Percentiles rank a stretch among this genome's conserved stretches.
These are phyloP conservation scores for Aegilops longissima DNA, from an alignment of 176 grass and related monocot genomes.

Conservation along the genomic window DNA sequence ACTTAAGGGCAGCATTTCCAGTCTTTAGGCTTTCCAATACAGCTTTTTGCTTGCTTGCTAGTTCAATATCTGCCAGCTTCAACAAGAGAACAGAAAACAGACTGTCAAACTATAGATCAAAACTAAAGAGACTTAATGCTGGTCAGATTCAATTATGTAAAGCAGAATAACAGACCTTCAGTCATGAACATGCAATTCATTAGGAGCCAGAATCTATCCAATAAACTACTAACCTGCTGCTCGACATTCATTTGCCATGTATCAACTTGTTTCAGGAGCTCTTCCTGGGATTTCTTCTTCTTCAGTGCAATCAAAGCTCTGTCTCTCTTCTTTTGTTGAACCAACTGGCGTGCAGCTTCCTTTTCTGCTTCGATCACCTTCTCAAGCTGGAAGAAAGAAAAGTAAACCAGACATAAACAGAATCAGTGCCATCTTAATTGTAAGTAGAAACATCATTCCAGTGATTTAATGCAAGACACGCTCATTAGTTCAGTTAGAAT, in stretches of 20 bases:
- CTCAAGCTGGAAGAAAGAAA: constrained; percentile 60
- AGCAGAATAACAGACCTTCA: not conserved
- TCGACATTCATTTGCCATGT: constrained; percentile 96
- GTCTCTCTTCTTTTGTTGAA: constrained; percentile 85
- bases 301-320: constrained; percentile 95
- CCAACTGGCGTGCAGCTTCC: constrained; percentile 79
- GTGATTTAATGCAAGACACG: constrained; percentile 9
- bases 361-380: constrained; percentile 93
- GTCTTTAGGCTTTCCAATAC: constrained; percentile 97
- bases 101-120: constrained; percentile 3
- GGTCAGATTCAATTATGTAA: constrained; percentile 3
- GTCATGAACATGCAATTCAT: not conserved
- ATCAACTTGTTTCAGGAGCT: constrained; percentile 89
- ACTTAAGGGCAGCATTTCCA: constrained; percentile 85
- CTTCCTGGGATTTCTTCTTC: constrained; percentile 97
- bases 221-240: constrained; percentile 62
- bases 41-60: constrained; percentile 91
- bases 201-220: constrained; percentile 14
- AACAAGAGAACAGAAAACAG: constrained; percentile 24
- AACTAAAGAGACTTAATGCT: constrained; percentile 9
- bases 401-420: constrained; percentile 19
- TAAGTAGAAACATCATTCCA: not conserved
- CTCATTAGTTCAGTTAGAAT: not conserved
- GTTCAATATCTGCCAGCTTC: constrained; percentile 95
- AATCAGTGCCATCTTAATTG: constrained; percentile 4